Evolutionary conservation across 257 asterid genomes (phyloP).

Genomic region (Apocynum venetum): DNA sequence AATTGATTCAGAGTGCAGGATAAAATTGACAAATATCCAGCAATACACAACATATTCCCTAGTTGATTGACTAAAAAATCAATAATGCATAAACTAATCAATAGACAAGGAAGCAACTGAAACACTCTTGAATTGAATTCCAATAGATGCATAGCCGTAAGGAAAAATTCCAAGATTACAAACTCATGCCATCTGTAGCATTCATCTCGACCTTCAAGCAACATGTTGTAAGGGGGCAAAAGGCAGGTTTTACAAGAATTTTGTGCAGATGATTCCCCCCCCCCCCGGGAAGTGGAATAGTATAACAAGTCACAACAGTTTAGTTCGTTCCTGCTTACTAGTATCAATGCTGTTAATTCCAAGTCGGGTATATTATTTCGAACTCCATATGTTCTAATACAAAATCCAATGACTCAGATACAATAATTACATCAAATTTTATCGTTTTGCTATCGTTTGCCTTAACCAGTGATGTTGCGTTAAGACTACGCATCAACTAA

Average conservation of each 20-base stretch:
- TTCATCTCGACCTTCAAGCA: background rate
- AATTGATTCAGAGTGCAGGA: conserved; percentile 1
- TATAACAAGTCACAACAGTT: background rate
- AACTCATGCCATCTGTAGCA: background rate
- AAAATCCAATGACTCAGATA: background rate
- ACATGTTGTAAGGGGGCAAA: background rate
- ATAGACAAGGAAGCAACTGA: background rate
- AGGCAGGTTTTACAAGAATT: background rate
- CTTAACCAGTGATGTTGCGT: background rate
- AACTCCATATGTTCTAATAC: background rate
- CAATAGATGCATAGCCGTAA: no score
- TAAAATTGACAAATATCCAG: background rate
- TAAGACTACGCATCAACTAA: background rate
- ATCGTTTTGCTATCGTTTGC: background rate
- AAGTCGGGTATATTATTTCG: background rate
- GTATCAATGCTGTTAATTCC: background rate
- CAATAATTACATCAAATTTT: background rate
- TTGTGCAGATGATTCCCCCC: background rate
- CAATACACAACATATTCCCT: background rate
- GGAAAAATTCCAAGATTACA: no score
- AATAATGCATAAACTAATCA: background rate
- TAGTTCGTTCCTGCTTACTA: background rate
- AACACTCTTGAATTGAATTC: background rate
- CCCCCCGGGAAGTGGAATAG: no score
- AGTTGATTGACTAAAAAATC: background rate